These are phyloP conservation scores for Didymella sp. DNA, from an alignment of 2,329 filamentous ascomycete genomes.

Conservation along the genomic window DNA sequence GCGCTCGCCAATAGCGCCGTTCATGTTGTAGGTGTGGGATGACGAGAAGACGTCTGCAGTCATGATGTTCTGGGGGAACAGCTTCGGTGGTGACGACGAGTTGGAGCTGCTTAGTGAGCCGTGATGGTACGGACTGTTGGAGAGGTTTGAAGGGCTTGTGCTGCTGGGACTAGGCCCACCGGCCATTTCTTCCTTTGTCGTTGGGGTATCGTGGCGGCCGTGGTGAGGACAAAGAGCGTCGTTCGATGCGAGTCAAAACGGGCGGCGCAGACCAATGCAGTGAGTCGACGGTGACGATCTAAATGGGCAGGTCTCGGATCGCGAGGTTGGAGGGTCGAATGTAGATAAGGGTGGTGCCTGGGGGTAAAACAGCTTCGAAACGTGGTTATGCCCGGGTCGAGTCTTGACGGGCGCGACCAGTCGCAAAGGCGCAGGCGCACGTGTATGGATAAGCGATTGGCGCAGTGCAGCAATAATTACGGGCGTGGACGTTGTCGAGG, in stretches of 20 bases:
- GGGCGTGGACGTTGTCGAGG: constrained; percentile 15
- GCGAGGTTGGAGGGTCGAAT: constrained; percentile 24
- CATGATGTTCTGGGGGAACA: constrained; percentile 48
- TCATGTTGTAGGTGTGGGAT: constrained; percentile 50
- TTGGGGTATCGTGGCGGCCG: constrained; percentile 35
- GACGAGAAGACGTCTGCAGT: constrained; percentile 51
- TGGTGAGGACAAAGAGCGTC: constrained; percentile 43
- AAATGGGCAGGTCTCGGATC: constrained; percentile 31
- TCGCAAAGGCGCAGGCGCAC: constrained; percentile 13
- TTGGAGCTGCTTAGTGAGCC: constrained; percentile 51
- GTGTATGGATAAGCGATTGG: constrained; percentile 33
- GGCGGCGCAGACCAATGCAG: constrained; percentile 30
- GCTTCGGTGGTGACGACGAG: constrained; percentile 50
- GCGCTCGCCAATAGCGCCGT: constrained; percentile 52
- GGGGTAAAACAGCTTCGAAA: constrained; percentile 48
- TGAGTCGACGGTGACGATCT: constrained; percentile 22
- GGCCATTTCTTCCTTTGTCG: constrained; percentile 50
- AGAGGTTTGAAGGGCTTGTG: constrained; percentile 51
- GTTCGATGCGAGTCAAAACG: constrained; percentile 24
- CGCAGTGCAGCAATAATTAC: constrained; percentile 28
- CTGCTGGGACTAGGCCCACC: constrained; percentile 52
- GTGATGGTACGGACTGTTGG: constrained; percentile 50
- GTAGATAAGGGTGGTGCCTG: constrained; percentile 23
- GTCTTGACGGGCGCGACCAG: constrained; percentile 8
- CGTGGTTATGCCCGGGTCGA: constrained; percentile 38